Percentiles rank a stretch among this genome's conserved stretches.
phyloP scores from a whole-genome alignment of 2,329 filamentous ascomycete genomes.

The Lachnellula subtilissima region DNA sequence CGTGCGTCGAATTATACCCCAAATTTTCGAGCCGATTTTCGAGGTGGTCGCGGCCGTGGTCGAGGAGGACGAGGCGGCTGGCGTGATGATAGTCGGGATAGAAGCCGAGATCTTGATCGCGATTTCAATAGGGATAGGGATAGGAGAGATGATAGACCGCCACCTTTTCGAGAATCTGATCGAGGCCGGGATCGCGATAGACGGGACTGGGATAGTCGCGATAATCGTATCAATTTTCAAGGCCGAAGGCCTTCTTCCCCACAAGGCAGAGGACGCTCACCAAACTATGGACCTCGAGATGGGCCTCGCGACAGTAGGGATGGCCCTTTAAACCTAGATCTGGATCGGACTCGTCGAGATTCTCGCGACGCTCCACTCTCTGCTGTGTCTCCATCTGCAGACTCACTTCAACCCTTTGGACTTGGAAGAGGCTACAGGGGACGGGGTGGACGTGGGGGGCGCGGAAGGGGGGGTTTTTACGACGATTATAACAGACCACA shows the following conservation, averaged over 20 bases:
- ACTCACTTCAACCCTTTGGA: conserved; percentile 42
- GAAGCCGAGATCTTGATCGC: conserved; percentile 30
- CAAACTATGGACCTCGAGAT: conserved; percentile 52
- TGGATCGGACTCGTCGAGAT: conserved; percentile 60
- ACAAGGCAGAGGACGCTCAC: conserved; percentile 56
- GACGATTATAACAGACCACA: conserved; percentile 47
- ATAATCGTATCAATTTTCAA: conserved; percentile 41
- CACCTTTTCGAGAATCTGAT: conserved; percentile 50
- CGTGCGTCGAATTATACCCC: conserved; percentile 62
- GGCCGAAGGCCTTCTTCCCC: conserved; percentile 60
- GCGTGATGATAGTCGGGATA: conserved; percentile 40
- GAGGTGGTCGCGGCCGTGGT: conserved; percentile 48
- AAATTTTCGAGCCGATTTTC: conserved; percentile 51
- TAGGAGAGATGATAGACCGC: conserved; percentile 44
- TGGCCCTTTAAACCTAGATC: conserved; percentile 58
- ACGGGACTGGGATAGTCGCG: conserved; percentile 46
- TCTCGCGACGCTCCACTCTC: conserved; percentile 71
- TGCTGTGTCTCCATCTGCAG: conserved; percentile 65
- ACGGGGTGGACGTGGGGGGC: conserved; percentile 36
- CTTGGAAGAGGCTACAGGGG: conserved; percentile 42
- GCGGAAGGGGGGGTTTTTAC: conserved; percentile 48
- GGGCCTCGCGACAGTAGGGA: conserved; percentile 40
- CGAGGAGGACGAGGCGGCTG: conserved; percentile 46
- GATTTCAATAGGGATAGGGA: conserved; percentile 47
- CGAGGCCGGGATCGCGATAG: conserved; percentile 50